Percentiles rank a stretch among this genome's conserved stretches.
These are phyloP conservation scores for Petrea volubilis DNA, from an alignment of 257 asterid species.

Conservation along the genomic window DNA sequence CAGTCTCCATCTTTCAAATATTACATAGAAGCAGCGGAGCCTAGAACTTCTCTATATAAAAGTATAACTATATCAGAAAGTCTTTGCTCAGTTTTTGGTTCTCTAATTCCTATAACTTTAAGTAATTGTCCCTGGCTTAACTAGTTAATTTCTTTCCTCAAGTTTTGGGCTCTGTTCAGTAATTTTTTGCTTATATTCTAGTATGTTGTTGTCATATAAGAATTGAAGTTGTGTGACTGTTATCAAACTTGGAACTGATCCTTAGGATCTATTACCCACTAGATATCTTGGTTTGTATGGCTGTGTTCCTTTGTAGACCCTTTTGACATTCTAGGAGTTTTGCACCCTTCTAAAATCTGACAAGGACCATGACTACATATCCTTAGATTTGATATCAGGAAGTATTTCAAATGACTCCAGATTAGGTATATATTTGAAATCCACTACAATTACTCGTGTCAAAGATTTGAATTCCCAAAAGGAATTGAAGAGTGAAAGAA, in stretches of 20 bases:
- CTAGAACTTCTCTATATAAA: neutral
- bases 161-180: neutral
- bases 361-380: neutral
- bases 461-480: too few relatives aligned
- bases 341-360: neutral
- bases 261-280: neutral
- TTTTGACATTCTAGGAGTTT: neutral
- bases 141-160: neutral
- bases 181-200: neutral
- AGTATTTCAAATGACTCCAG: too few relatives aligned
- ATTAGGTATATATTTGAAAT: too few relatives aligned
- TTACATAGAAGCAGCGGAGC: neutral
- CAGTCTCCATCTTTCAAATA: slow-evolving; percentile 6
- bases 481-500: too few relatives aligned
- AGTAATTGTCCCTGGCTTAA: neutral
- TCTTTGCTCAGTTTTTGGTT: neutral
- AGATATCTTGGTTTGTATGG: neutral
- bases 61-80: neutral
- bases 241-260: slow-evolving; percentile 13
- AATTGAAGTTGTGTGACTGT: neutral
- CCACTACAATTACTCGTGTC: too few relatives aligned
- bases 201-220: neutral
- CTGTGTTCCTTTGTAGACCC: neutral
- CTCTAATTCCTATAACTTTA: neutral
- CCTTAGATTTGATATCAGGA: too few relatives aligned